phyloP scores from a whole-genome alignment of 805 yeast genomes.

The Saturnispora dispora region DNA sequence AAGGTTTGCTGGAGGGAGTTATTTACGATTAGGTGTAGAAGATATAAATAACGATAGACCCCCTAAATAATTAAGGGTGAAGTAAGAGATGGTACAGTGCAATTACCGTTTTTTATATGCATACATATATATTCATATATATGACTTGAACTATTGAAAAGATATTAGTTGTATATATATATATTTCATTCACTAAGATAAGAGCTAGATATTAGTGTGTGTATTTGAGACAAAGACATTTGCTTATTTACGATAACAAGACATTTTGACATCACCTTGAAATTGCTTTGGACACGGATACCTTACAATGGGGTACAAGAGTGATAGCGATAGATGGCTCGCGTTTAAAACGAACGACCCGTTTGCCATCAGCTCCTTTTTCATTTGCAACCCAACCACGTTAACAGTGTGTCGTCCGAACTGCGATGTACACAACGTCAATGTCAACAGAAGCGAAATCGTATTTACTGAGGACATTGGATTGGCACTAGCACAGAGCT shows the following conservation, averaged over 20 bases:
- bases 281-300: too few relatives aligned
- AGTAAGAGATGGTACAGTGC: too few relatives aligned
- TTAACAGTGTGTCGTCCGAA: constrained; percentile 57
- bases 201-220: too few relatives aligned
- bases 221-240: too few relatives aligned
- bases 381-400: constrained; percentile 38
- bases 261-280: too few relatives aligned
- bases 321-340: constrained; percentile 44
- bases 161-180: too few relatives aligned
- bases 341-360: constrained; percentile 63
- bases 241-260: too few relatives aligned
- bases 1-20: neutral
- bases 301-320: constrained; percentile 9
- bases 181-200: too few relatives aligned
- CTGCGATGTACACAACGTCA: constrained; percentile 42
- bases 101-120: too few relatives aligned
- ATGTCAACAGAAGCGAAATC: constrained; percentile 37
- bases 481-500: constrained; percentile 40
- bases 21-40: neutral
- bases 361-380: constrained; percentile 50
- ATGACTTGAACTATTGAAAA: too few relatives aligned
- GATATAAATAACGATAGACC: neutral
- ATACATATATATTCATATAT: too few relatives aligned
- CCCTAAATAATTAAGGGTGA: neutral
- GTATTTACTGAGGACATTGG: constrained; percentile 33